A percentile compares a stretch with the other conserved stretches of the same genome.
These are phyloP conservation scores for Suillus americanus DNA, from an alignment of 768 basidiomycete genomes.

Conservation along the genomic window DNA sequence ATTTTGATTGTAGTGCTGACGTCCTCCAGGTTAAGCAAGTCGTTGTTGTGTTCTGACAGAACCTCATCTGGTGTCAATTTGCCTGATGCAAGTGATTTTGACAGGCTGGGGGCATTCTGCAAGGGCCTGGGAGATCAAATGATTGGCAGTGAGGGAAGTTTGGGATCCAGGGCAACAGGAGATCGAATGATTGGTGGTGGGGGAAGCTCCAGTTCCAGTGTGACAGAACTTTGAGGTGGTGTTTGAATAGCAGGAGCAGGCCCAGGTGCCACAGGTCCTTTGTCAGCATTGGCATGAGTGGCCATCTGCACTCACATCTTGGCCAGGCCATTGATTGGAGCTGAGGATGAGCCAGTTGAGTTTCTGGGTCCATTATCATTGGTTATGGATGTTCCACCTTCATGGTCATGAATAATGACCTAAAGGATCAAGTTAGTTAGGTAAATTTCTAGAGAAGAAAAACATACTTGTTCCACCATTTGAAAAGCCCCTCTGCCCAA, in stretches of 20 bases:
- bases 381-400: neutral
- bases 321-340: neutral
- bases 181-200: neutral
- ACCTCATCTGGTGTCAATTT: neutral
- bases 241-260: neutral
- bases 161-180: neutral
- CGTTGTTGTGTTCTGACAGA: neutral
- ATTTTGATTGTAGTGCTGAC: neutral
- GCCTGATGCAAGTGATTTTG: neutral
- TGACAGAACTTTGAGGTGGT: neutral
- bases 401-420: no score
- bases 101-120: neutral
- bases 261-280: neutral
- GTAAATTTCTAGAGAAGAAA: neutral
- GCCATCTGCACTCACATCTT: conserved; percentile 2
- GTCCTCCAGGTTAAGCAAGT: neutral
- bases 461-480: no score
- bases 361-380: neutral
- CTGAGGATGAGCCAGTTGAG: neutral
- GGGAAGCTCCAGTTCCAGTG: neutral
- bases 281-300: neutral
- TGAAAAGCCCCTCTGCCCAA: no score
- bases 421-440: no score
- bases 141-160: neutral
- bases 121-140: no score